A percentile compares a stretch with the other conserved stretches of the same genome.
Conservation (phyloP, 345 rosid species). For the Ricinus communis region DNA sequence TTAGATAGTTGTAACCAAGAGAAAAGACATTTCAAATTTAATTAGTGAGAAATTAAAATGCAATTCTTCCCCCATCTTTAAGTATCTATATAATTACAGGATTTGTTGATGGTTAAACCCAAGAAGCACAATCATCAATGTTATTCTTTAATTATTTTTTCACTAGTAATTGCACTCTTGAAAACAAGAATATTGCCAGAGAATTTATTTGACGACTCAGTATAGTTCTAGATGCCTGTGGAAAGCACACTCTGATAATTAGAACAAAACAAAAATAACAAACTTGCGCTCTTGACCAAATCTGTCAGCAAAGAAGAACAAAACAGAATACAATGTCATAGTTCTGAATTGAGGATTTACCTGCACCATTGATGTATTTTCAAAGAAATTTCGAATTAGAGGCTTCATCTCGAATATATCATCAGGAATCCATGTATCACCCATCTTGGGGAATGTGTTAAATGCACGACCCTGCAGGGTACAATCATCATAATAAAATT, state of each 20-base stretch:
- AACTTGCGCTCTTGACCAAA: background rate
- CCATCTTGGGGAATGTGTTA: constrained; percentile 95
- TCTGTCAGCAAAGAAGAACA: background rate
- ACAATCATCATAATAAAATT: background rate
- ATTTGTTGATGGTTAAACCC: background rate
- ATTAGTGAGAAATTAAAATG: background rate
- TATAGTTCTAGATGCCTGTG: background rate
- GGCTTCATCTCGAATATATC: constrained; percentile 79
- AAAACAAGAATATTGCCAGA: background rate
- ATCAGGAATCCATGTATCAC: constrained; percentile 86
- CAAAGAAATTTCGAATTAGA: constrained; percentile 79
- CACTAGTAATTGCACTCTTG: background rate
- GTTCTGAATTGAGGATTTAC: constrained; percentile 31
- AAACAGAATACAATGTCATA: background rate
- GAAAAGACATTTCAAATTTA: background rate
- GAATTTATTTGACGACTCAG: no score
- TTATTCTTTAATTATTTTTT: background rate
- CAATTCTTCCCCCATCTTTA: background rate
- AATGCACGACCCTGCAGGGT: constrained; percentile 69
- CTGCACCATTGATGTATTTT: constrained; percentile 90
- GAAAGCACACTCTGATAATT: background rate
- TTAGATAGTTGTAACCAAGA: background rate
- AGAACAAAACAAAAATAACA: background rate
- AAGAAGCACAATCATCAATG: background rate
- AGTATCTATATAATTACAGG: background rate